Evolutionary conservation across 2,329 filamentous ascomycete genomes (phyloP).

Genomic region (Trichocomaceae sp.): DNA sequence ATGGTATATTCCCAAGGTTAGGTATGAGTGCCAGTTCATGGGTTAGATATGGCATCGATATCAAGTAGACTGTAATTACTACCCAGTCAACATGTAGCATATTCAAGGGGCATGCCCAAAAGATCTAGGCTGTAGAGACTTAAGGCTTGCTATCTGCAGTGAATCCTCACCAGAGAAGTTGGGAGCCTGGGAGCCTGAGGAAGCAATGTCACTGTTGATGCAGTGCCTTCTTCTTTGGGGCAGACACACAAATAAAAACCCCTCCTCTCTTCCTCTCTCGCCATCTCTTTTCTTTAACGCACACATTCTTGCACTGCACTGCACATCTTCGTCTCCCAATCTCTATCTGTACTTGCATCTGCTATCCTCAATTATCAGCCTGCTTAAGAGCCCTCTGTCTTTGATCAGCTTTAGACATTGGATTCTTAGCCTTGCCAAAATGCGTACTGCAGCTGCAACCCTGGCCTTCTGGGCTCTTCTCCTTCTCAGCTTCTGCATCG

Average conservation of each 20-base stretch:
- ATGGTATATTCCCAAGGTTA: too few species aligned
- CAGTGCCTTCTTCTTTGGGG: neutral
- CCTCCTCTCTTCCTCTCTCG: neutral
- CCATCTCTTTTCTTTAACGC: neutral
- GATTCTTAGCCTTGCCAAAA: neutral
- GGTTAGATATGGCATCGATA: neutral
- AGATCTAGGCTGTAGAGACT: neutral
- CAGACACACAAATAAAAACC: neutral
- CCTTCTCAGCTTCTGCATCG: neutral
- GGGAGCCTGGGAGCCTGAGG: neutral
- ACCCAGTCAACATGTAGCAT: neutral
- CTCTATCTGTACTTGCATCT: neutral
- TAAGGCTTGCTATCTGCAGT: neutral
- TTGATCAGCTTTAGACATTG: neutral
- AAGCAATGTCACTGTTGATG: neutral
- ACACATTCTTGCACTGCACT: neutral
- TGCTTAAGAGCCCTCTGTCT: neutral
- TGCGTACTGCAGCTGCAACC: neutral
- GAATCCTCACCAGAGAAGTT: too few species aligned
- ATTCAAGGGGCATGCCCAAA: neutral
- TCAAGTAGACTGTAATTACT: neutral
- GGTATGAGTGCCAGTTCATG: too few species aligned
- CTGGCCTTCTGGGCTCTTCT: neutral
- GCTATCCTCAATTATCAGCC: neutral
- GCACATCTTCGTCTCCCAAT: neutral